These are phyloP conservation scores for Coprinellus micaceus DNA, from an alignment of 768 basidiomycete genomes.

Conservation along the genomic window DNA sequence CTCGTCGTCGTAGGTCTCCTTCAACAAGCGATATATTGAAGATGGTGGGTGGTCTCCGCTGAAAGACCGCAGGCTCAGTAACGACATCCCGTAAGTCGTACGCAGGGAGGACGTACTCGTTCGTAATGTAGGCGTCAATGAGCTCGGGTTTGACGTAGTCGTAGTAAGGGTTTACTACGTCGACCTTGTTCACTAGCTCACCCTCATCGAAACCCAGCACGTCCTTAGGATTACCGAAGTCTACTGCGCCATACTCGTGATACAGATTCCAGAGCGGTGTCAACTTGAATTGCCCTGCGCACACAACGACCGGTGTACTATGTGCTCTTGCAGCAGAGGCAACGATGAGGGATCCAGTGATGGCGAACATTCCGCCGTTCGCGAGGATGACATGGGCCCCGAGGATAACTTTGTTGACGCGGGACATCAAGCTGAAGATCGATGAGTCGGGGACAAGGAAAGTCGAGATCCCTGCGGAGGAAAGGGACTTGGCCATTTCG, in stretches of 20 bases:
- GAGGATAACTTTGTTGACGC: slow-evolving; percentile 94
- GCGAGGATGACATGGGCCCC: slow-evolving; percentile 95
- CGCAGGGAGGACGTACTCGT: slow-evolving; percentile 68
- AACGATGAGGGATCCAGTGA: slow-evolving; percentile 79
- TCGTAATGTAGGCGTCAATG: slow-evolving; percentile 92
- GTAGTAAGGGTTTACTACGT: slow-evolving; percentile 93
- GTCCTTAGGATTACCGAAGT: slow-evolving; percentile 64
- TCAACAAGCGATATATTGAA: slow-evolving; percentile 86
- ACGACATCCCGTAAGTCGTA: not conserved
- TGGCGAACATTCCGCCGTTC: slow-evolving; percentile 93
- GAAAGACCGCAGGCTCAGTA: not conserved
- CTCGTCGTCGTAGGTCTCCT: slow-evolving; percentile 94
- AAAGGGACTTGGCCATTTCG: slow-evolving; percentile 78
- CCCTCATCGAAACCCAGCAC: slow-evolving; percentile 77
- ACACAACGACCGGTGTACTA: slow-evolving; percentile 88
- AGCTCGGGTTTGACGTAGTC: slow-evolving; percentile 94
- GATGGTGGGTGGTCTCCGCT: slow-evolving; percentile 97
- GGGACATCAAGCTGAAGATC: slow-evolving; percentile 92
- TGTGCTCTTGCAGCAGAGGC: slow-evolving; percentile 87
- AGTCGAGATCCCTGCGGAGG: slow-evolving; percentile 83
- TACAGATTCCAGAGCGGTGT: slow-evolving; percentile 89
- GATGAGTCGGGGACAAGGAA: slow-evolving; percentile 96
- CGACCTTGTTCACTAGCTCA: slow-evolving; percentile 77
- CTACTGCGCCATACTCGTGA: slow-evolving; percentile 80
- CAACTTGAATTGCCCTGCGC: slow-evolving; percentile 94